Evolutionary conservation across 2,329 filamentous ascomycete species (phyloP), one percentile per base, ranked within the genome.

Genomic region (Camillea tinctor): DNA sequence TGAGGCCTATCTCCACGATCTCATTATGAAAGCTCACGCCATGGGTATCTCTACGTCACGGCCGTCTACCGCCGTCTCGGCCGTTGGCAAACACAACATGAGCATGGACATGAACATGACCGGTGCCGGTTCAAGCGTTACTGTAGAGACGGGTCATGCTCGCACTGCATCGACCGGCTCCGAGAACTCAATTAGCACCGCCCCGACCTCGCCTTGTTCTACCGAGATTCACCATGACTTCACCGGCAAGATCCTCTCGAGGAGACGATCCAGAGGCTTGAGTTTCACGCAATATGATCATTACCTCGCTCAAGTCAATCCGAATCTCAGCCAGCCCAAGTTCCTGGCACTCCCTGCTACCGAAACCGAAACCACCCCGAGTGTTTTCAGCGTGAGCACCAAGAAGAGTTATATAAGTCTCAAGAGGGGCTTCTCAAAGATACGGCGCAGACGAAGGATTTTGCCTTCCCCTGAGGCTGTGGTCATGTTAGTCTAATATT

Each of bases 241-340:
- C 22, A 59, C 64, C 2, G 60, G 64, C 26, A 70, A 67, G 24
- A 59, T 69, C 5, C 60, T 71, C 49, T 64, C 66, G 57, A 74
- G 69, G 60, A 68, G 65, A 58, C 68, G 75, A 57, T 75, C 76
- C 44, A 77, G 75, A 61, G 75, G 69, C 40, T 69, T 81, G 23
- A 81, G 72, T 58, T 84, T 85, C 64, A 73, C 76, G 6, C 76
- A 79, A 26, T 86, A 85, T 65, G 82, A 86, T 30, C 79, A 75
- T 61, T 84, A 83, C 60, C 66, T 85, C 44, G 71, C 76, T 19
- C 74, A 81, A 50, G 63, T 81, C 26, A 76, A 80, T 57, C 75
- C 77, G 6, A 76, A 76, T 48, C 71, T 79, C 40, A 74, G 76
- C 62, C 78, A 80, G 60, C 74, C 77, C 52, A 80, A 77, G 57